Evolutionary conservation across 2,329 filamentous ascomycete genomes (phyloP), one percentile per base, ranked within the genome.

Genomic region (Paraconiothyrium sp.): DNA sequence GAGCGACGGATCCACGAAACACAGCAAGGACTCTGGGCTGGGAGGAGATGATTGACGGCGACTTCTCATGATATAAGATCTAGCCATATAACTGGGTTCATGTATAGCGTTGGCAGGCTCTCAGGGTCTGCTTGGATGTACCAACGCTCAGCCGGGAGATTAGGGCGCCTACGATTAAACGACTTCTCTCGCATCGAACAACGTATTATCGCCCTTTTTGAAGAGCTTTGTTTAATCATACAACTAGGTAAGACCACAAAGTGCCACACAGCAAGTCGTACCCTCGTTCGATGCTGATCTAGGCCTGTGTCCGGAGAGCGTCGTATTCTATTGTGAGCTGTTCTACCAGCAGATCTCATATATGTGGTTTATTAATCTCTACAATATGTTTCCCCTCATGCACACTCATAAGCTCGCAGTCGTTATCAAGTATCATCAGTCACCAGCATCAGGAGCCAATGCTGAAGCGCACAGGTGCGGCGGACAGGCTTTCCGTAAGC

Each of bases 1-100:
- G 84, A 88, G 74, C 80, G 85, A 46, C 82, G 82, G 70, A 86
- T 89, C 46, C 82, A 86, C 69, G 85, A 88, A 71, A 86, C 84
- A 60, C 84, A 85, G 61, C 81, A 83, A 65, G 87, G 86, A 1
- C 70, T 89, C 67, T 89, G 87, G 87, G 69, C 43, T 7, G 43
- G 70, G 34, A 76, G 75, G 67, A 67, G 73, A 61, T 76, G 56
- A 66, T 35, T 6, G 24, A 44, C 22, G n/a, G 24, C 22, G 16
- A 1, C 7, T 35, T 5, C 14, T 35, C 6, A 14, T 3, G 30
- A 39, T 11, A 10, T 10, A 10, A 41, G 27, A n/a, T 34, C 20
- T 37, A 8, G 22, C 35, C 32, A 50, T n/a, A 16, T 24, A 10
- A n/a, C 9, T 5, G 20, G 11, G 6, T 52, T 27, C 20, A 35